These are phyloP conservation scores for Chernovozyma aurita DNA, from an alignment of 1,139 yeast species.

Conservation along the genomic window DNA sequence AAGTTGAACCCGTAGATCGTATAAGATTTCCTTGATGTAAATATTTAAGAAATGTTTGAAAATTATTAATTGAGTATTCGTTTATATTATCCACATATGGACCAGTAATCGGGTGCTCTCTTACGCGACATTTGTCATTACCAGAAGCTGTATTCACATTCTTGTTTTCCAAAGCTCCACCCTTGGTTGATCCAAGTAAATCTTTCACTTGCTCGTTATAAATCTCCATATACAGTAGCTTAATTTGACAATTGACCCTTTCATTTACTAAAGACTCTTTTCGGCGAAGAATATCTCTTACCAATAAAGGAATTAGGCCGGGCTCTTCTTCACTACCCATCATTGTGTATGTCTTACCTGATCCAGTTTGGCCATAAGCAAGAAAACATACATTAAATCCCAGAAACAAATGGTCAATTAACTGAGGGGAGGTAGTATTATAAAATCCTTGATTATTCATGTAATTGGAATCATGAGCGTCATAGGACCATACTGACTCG, in stretches of 20 bases:
- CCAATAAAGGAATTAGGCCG: conserved; percentile 60
- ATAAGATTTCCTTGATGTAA: conserved; percentile 44
- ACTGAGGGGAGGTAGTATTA: conserved; percentile 48
- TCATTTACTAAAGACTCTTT: conserved; percentile 36
- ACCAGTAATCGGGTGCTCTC: conserved; percentile 59
- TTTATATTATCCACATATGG: conserved; percentile 66
- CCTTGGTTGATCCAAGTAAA: conserved; percentile 34
- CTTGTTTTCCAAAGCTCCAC: not conserved
- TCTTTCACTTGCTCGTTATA: conserved; percentile 71
- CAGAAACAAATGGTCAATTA: conserved; percentile 57
- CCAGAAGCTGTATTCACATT: conserved; percentile 7
- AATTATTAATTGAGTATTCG: conserved; percentile 42
- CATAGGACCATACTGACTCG: conserved; percentile 55
- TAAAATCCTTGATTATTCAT: conserved; percentile 50
- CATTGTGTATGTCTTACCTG: conserved; percentile 73
- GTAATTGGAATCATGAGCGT: conserved; percentile 28
- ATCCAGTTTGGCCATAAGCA: conserved; percentile 78
- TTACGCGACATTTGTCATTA: conserved; percentile 38
- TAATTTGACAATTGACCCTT: conserved; percentile 48
- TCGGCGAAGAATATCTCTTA: conserved; percentile 48
- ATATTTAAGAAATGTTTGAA: conserved; percentile 39
- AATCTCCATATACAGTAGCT: conserved; percentile 63
- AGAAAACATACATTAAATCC: conserved; percentile 74
- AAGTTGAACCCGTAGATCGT: conserved; percentile 66
- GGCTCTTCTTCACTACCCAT: conserved; percentile 52